Conservation (phyloP, 2,329 filamentous ascomycete genomes). For the Aspergillus hiratsukae region DNA sequence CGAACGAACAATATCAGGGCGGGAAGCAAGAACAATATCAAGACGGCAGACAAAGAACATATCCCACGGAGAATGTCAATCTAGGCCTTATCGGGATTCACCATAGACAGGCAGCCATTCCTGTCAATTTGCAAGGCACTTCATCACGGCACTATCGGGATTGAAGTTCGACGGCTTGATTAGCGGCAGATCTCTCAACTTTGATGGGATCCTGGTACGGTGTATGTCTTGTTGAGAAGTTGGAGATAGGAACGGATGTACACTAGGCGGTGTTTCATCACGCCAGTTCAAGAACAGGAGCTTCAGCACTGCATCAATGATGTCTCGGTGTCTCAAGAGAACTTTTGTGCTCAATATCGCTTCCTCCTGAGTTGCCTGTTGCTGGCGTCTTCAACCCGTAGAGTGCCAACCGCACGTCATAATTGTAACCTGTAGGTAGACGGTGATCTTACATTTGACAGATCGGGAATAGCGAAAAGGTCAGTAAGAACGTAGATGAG, state of each 20-base stretch:
- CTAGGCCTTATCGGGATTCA: neutral
- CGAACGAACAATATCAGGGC: slow-evolving; percentile 23
- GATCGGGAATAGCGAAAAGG: too few relatives aligned
- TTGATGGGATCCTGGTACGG: neutral
- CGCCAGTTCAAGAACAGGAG: neutral
- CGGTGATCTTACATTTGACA: too few relatives aligned
- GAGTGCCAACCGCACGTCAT: too few relatives aligned
- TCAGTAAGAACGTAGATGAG: too few relatives aligned
- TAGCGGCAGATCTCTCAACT: neutral
- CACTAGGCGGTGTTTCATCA: neutral
- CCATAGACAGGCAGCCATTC: neutral
- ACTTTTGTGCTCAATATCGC: neutral
- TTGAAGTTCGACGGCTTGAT: neutral
- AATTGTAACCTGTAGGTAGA: too few relatives aligned
- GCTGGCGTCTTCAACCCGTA: neutral
- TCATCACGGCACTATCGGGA: neutral
- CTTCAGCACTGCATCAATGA: neutral
- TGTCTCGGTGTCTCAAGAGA: neutral
- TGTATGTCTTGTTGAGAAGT: neutral
- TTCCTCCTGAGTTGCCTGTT: neutral
- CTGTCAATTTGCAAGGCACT: neutral
- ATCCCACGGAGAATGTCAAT: neutral
- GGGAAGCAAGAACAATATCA: slow-evolving; percentile 22
- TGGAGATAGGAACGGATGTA: neutral
- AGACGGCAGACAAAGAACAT: slow-evolving; percentile 4